Base-by-base conservation (phyloP, 139 green algal species). In the Chlamydomonas sphaeroides region DNA sequence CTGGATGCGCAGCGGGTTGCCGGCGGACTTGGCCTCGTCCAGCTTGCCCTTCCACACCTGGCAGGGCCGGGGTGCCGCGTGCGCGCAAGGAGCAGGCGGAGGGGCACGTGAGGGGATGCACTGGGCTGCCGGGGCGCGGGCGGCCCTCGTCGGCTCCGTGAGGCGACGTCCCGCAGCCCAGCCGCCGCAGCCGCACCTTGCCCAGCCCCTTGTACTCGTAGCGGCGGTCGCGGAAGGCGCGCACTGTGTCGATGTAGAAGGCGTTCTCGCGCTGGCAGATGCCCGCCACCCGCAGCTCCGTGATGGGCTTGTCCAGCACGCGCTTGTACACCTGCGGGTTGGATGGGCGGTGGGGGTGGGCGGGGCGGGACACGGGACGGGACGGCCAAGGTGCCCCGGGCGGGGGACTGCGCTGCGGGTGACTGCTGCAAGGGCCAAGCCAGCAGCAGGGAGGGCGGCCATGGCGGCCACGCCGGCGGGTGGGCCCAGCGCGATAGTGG, bases 161-260 rank as follows among this genome's bases (percentile, higher is more conserved):
- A 63, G 21, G 25, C 25, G 20, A 21, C 18, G 20, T n/a, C n/a
- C n/a, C n/a, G n/a, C n/a, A n/a, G 4, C 35, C 10, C 36, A 21
- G 38, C 25, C n/a, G 8, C 7, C n/a, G 41, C 65, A 0, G 18
- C 35, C 77, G 25, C 71, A 86, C 86, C 89, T 99, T 99, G 89
- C 94, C 98, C 36, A 98, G 93, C 4, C 91, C 95, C 91, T 99
- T 99, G 94, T 99, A 99, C 95, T 98, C 96, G 84, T 99, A 99
- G 21, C 97, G 91, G 41, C 97, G 90, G 90, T 99, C 97, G 15
- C 96, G 88, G 91, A 99, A 99, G n/a, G 92, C 93, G n/a, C 88
- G 86, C 63, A 99, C 96, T 7, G 96, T 98, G 90, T 97, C 95
- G 56, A 98, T 92, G 85, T 99, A 99, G 88, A 99, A 99, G 42